Percentiles rank a stretch among this genome's conserved stretches.
phyloP scores from a whole-genome alignment of 352 stramenopile genomes.

The Aphanomyces astaci region DNA sequence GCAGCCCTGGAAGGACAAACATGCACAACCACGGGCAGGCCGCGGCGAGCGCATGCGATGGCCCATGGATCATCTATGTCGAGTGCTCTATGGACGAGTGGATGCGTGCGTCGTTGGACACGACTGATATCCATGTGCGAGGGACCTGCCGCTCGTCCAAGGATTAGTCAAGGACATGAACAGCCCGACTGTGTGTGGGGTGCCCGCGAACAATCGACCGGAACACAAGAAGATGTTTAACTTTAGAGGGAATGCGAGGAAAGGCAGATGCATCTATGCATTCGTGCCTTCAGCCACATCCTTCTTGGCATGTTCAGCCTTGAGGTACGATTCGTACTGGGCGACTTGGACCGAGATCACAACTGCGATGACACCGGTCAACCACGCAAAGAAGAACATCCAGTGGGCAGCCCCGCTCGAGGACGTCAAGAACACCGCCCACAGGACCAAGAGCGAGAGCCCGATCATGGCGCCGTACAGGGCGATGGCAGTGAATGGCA shows the following conservation, averaged over 20 bases:
- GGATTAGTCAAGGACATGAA: neutral
- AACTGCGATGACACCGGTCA: neutral
- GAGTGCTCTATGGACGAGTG: too few relatives aligned
- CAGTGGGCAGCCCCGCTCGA: neutral
- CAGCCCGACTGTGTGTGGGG: neutral
- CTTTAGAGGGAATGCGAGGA: neutral
- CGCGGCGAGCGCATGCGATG: too few relatives aligned
- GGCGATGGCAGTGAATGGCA: slow-evolving; percentile 1
- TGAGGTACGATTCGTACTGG: slow-evolving; percentile 10
- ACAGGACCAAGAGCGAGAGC: slow-evolving; percentile 2
- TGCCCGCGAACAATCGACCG: neutral
- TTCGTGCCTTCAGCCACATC: neutral
- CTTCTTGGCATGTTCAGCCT: neutral
- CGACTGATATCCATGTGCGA: too few relatives aligned
- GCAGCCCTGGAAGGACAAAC: too few relatives aligned
- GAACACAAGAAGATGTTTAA: neutral
- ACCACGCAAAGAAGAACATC: slow-evolving; percentile 17
- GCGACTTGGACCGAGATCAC: neutral
- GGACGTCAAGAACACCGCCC: neutral
- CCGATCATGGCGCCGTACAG: slow-evolving; percentile 14
- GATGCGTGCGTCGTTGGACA: too few relatives aligned
- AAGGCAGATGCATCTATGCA: neutral
- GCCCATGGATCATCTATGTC: too few relatives aligned
- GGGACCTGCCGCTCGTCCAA: neutral
- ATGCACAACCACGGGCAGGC: too few relatives aligned